Conservation (phyloP, 2,329 filamentous ascomycete species). For the Xylaria sp. region DNA sequence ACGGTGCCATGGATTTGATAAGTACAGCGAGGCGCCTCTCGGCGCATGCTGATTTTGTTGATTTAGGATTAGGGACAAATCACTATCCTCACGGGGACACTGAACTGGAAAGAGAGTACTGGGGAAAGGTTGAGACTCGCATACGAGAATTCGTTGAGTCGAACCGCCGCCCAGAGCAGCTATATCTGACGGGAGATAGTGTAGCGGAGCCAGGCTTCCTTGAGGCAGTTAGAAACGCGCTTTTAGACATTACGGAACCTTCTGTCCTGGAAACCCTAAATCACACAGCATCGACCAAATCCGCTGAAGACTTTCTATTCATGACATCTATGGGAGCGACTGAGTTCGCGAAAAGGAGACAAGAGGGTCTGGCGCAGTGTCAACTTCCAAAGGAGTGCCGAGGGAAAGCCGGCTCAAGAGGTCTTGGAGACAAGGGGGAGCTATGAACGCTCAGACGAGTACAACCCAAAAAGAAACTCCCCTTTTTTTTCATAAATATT, state of each 20-base stretch:
- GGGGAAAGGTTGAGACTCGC: background rate
- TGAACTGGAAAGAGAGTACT: background rate
- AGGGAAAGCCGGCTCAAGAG: background rate
- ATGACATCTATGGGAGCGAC: background rate
- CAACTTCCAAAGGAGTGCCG: background rate
- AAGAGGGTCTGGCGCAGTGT: background rate
- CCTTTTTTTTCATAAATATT: too few relatives aligned
- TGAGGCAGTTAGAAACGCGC: background rate
- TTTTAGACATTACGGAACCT: background rate
- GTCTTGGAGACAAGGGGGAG: background rate
- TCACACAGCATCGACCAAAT: background rate
- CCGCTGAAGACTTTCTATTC: background rate
- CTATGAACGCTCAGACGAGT: background rate
- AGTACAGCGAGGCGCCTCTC: background rate
- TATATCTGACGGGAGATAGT: background rate
- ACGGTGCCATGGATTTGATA: background rate
- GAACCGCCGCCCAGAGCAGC: background rate
- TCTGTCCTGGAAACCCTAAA: background rate
- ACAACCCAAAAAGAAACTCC: too few relatives aligned
- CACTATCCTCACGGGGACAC: background rate
- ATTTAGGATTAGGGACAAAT: background rate
- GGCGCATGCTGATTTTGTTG: slow-evolving; percentile 1
- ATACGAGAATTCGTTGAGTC: background rate
- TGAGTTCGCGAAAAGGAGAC: background rate
- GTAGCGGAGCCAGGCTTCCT: background rate